Evolutionary conservation across 768 basidiomycete genomes (phyloP).

Genomic region (Tylopilus intermedius): DNA sequence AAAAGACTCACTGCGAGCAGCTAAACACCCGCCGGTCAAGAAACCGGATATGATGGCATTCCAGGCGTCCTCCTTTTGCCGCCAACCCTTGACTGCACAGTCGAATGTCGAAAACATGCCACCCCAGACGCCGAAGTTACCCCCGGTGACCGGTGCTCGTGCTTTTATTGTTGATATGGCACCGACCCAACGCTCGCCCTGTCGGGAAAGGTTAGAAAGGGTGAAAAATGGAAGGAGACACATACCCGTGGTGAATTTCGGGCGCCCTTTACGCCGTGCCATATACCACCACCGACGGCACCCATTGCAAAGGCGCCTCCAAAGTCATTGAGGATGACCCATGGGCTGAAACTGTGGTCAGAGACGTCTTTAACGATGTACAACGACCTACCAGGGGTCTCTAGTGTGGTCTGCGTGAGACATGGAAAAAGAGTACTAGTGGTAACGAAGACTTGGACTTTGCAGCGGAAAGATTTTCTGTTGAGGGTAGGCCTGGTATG

Average conservation of each 20-base stretch:
- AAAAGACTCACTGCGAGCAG: slow-evolving; percentile 75
- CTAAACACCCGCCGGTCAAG: slow-evolving; percentile 95
- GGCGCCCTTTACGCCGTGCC: slow-evolving; percentile 98
- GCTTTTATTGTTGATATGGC: slow-evolving; percentile 97
- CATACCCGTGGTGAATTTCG: slow-evolving; percentile 91
- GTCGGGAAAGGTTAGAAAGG: background rate
- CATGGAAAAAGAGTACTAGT: slow-evolving; percentile 39
- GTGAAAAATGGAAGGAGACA: background rate
- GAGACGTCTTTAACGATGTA: background rate
- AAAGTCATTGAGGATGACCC: slow-evolving; percentile 98
- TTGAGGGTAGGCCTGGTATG: slow-evolving; percentile 29
- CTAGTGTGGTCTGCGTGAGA: slow-evolving; percentile 89
- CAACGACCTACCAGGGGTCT: slow-evolving; percentile 74
- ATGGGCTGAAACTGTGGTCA: slow-evolving; percentile 58
- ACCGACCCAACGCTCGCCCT: slow-evolving; percentile 94
- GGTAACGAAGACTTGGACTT: background rate
- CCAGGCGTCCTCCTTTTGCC: slow-evolving; percentile 98
- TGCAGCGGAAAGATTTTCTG: slow-evolving; percentile 15
- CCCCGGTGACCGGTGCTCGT: slow-evolving; percentile 94
- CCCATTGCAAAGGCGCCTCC: slow-evolving; percentile 98
- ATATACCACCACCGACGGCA: slow-evolving; percentile 94
- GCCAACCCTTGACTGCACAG: slow-evolving; percentile 93
- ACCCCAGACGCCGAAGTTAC: slow-evolving; percentile 94
- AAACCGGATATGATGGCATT: slow-evolving; percentile 98
- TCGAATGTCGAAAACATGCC: slow-evolving; percentile 99